Base-by-base conservation (phyloP, 2,329 filamentous ascomycete species). In the Triangularia setosa region DNA sequence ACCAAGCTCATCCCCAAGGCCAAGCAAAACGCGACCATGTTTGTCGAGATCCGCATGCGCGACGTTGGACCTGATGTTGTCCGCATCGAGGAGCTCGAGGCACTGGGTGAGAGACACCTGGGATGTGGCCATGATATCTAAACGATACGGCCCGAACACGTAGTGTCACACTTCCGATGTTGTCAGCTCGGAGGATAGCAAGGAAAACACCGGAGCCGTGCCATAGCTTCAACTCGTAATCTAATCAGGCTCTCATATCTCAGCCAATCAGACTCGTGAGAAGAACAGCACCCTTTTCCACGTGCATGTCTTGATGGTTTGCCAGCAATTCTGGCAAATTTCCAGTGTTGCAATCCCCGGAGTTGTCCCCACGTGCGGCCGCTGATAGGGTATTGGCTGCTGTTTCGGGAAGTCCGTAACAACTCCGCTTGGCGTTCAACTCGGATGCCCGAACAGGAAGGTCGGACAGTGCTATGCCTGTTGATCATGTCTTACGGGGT, bases 61-160 rank as follows among this genome's bases (percentile, higher is more conserved):
- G 62, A 64, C 25, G 33, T 72, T 16, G 66, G 60, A 11, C 63
- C 68, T 6, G 66, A 69, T 30, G 21, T 70, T 23, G 62, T 69
- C 6, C 62, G 69, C 16, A 74, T 77, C 11, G 72, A 72, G 27
- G 73, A 76, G 65, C 64, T 77, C 4, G 74, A 75, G 61, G 75
- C 75, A 0, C 67, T 76, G 35, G 75, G 76, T 1, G 71, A 77
- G 61, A 69, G 72, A 11, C 75, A 77, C 40, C 63, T 77, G 5
- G 76, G 76, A 7, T 77, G 75, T 48, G 75, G 75, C 4, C 71
- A 75, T 52, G 73, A 75, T 12, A 69, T 75, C 14, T 74, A 64
- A 28, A 55, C 40, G 35, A 18, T n/a, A 48, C 21, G 33, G 33
- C 33, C 35, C 35, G n/a, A 48, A 21, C 18, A 5, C 33, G n/a